Conservation (phyloP, 1,284 basidiomycete species). For the Earliella scabrosa region DNA sequence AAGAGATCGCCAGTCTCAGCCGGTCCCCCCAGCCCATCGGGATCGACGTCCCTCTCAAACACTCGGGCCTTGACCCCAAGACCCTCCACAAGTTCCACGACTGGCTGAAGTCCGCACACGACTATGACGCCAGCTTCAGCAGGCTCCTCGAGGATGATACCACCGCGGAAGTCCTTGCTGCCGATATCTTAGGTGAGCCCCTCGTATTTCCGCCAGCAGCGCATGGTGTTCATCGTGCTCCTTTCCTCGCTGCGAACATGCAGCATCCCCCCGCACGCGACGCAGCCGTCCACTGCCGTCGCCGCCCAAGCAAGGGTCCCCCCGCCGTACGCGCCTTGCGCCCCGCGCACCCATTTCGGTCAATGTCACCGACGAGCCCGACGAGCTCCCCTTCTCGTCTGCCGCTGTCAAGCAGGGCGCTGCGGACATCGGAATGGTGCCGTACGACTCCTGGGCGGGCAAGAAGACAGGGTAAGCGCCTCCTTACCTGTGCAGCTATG, state of each 20-base stretch:
- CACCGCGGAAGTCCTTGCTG: slow-evolving; percentile 24
- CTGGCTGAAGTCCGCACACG: slow-evolving; percentile 28
- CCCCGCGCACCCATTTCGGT: slow-evolving; percentile 23
- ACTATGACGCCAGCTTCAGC: slow-evolving; percentile 26
- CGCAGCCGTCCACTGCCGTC: slow-evolving; percentile 12
- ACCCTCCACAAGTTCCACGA: slow-evolving; percentile 19
- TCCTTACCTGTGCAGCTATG: neutral
- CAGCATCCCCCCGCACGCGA: slow-evolving; percentile 20
- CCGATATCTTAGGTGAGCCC: slow-evolving; percentile 24
- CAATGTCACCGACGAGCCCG: slow-evolving; percentile 21
- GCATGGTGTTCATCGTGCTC: neutral
- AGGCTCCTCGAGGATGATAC: slow-evolving; percentile 26
- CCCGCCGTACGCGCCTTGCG: slow-evolving; percentile 20
- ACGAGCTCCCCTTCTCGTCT: slow-evolving; percentile 21
- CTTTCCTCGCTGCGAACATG: neutral
- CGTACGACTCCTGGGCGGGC: slow-evolving; percentile 31
- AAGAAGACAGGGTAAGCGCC: slow-evolving; percentile 27
- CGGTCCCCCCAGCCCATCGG: slow-evolving; percentile 24
- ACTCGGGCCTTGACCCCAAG: slow-evolving; percentile 25
- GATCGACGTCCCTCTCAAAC: slow-evolving; percentile 26
- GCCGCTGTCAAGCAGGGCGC: slow-evolving; percentile 19
- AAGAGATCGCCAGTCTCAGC: slow-evolving; percentile 27
- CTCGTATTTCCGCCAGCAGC: neutral
- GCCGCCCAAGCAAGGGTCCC: slow-evolving; percentile 16
- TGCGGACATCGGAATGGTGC: slow-evolving; percentile 31